Base-by-base conservation (phyloP, 805 yeast genomes). In the Ogataea methanolica region DNA sequence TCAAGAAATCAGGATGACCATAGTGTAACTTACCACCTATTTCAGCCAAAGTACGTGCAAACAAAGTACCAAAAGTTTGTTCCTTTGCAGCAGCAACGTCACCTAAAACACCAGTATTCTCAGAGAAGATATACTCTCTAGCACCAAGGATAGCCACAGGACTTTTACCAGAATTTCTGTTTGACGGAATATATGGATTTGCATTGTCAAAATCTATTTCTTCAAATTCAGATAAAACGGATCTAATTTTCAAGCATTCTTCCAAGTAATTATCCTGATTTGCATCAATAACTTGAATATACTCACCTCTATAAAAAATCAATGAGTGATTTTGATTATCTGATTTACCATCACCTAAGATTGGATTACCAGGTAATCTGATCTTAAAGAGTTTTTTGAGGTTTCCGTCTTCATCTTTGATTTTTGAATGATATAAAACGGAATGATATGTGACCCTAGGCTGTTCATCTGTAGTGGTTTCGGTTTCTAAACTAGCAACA, bases 61-160 rank as follows among this genome's bases (percentile, higher is more conserved):
- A 91, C 59, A 92, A 71, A 0, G 98, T 91, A 23, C 98, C 98
- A 72, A 91, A 91, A 1, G 98, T 91, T 68, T 92, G 97, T 63
- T 91, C 98, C 66, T 91, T 91, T 8, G 96, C 97, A 19, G 98
- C 98, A 21, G 97, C 97, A 56, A 91, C 88, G 68, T 91, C 97
- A 42, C 97, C 98, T 38, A 91, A 72, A 12, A 91, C 85, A 49
- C 98, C 98, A 50, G 88, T 82, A 61, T 87, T 87, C 67, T 91
- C 97, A 2, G 96, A 86, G 69, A 92, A 92, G 31, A 92, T 90
- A 63, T 89, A 90, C 63, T 92, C 98, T 58, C 98, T 79, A 1
- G 97, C 96, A 39, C 98, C 97, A 39, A 92, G 76, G 58, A 92
- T 90, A 0, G 97, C 98, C 16, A 92, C 95, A 1, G 94, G 91